Conservation (phyloP, 352 stramenopile species). For the Phytophthora constricta region DNA sequence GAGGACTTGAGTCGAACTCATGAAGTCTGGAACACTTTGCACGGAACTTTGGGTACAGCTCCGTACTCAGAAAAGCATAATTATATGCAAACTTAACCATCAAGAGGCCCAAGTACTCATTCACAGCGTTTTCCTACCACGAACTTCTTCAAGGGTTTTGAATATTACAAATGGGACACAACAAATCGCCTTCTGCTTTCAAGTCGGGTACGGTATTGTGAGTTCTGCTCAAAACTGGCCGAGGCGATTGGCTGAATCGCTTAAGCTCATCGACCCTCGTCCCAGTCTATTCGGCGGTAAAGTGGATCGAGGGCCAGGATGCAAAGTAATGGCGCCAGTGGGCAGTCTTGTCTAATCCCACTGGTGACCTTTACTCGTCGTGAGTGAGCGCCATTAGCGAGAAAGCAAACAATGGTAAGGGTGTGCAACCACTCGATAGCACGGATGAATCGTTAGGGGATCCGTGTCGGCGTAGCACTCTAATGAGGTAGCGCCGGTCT, state of each 20-base stretch:
- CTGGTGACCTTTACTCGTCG: too few species aligned
- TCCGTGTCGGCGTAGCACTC: background rate
- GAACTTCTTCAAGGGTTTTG: constrained; percentile 91
- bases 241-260: too few species aligned
- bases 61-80: constrained; percentile 76
- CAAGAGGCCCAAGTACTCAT: constrained; percentile 66
- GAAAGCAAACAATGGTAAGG: background rate
- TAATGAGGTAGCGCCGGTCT: background rate
- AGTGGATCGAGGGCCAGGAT: too few species aligned
- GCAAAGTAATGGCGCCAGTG: too few species aligned
- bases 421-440: background rate
- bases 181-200: too few species aligned
- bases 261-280: too few species aligned
- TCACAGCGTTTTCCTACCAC: constrained; percentile 82
- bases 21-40: constrained; percentile 49
- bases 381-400: background rate
- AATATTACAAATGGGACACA: too few species aligned
- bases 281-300: too few species aligned
- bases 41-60: constrained; percentile 65
- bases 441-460: background rate
- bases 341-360: too few species aligned
- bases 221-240: too few species aligned
- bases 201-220: too few species aligned
- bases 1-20: constrained; percentile 54
- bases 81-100: constrained; percentile 81